A percentile compares a stretch with the other conserved stretches of the same genome.
Conservation (phyloP, 192 early-diverging fungal species). For the Backusella macrospora region DNA sequence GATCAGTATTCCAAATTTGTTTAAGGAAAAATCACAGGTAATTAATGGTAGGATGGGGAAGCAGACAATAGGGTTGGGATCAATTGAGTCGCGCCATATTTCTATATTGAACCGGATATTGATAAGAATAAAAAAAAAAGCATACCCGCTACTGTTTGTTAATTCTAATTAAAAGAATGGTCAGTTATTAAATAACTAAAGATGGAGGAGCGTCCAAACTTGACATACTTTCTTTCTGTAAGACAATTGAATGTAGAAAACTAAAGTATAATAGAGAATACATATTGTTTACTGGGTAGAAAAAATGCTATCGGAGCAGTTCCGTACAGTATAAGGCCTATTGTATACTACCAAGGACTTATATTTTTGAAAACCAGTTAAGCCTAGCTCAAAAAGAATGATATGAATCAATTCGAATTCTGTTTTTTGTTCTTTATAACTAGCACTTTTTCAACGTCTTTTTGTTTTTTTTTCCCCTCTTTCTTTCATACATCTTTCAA, state of each 20-base stretch:
- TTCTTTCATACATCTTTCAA: background rate
- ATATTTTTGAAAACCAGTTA: background rate
- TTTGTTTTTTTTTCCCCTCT: background rate
- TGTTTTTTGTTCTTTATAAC: conserved; percentile 3
- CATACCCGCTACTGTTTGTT: background rate
- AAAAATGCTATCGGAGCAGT: background rate
- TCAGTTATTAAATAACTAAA: background rate
- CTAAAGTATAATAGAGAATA: background rate
- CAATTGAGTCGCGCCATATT: conserved; percentile 2
- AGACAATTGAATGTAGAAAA: background rate
- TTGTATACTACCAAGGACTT: background rate
- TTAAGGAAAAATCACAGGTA: background rate
- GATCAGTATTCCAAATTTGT: background rate
- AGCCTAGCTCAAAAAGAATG: background rate
- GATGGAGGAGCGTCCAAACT: background rate
- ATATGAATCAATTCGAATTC: conserved; percentile 13
- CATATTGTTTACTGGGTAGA: background rate
- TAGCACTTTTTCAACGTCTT: background rate
- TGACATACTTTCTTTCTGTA: background rate
- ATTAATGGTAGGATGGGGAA: background rate
- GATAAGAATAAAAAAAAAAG: background rate
- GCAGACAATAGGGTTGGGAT: conserved; percentile 9
- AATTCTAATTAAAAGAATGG: background rate
- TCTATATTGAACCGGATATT: conserved; percentile 6
- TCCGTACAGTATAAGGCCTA: conserved; percentile 1